Conservation (phyloP, 1,284 basidiomycete genomes). For the Ganoderma resinaceum region DNA sequence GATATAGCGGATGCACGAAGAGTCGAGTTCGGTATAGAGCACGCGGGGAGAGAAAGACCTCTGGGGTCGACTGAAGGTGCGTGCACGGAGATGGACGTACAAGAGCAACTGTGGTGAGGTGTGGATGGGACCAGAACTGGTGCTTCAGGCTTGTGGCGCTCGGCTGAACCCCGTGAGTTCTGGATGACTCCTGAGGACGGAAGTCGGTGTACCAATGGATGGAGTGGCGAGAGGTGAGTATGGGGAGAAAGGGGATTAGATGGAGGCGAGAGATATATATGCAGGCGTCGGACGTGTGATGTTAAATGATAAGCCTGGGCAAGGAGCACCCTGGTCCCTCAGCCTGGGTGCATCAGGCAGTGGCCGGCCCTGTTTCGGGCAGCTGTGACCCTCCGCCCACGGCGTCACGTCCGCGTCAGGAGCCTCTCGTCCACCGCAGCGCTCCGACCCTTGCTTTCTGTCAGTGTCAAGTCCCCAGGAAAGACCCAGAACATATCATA, state of each 20-base stretch:
- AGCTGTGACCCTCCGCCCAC: not conserved
- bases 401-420: not conserved
- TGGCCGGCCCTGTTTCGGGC: conserved; percentile 12
- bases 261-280: conserved; percentile 26
- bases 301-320: conserved; percentile 30
- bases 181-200: conserved; percentile 4
- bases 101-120: conserved; percentile 4
- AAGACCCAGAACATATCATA: not conserved
- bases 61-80: conserved; percentile 16
- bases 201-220: not conserved
- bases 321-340: conserved; percentile 6
- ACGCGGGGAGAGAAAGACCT: conserved; percentile 16
- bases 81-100: conserved; percentile 24
- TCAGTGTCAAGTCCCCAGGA: not conserved
- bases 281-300: conserved; percentile 28
- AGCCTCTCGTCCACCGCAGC: not conserved
- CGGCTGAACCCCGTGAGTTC: not conserved
- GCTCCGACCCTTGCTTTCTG: not conserved
- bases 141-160: conserved; percentile 1
- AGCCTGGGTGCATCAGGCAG: conserved; percentile 15
- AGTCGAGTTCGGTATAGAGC: conserved; percentile 4
- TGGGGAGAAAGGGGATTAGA: conserved; percentile 8
- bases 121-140: not conserved
- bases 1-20: conserved; percentile 5
- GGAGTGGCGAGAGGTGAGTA: conserved; percentile 9